A percentile compares a stretch with the other conserved stretches of the same genome.
phyloP scores from a whole-genome alignment of 2,329 filamentous ascomycete genomes.

The Diaporthe amygdali region DNA sequence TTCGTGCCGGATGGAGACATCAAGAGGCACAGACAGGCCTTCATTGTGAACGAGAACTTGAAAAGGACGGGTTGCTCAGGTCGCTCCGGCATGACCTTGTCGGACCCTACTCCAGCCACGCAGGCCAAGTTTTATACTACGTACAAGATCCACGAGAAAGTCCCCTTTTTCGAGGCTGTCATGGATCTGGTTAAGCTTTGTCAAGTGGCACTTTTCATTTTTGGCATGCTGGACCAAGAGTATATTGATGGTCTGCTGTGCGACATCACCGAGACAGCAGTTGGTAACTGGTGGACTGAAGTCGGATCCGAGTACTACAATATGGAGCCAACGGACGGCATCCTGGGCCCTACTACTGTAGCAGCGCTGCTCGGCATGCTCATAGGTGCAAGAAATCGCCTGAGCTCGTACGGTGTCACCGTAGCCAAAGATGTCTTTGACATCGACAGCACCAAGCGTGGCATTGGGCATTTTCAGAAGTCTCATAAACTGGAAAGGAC shows the following conservation, averaged over 20 bases:
- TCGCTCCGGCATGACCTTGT: slow-evolving; percentile 81
- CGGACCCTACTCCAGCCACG: slow-evolving; percentile 78
- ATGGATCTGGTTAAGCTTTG: slow-evolving; percentile 90
- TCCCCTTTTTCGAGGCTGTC: slow-evolving; percentile 78
- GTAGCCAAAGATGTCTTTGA: slow-evolving; percentile 94
- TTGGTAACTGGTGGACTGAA: slow-evolving; percentile 96
- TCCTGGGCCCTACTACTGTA: slow-evolving; percentile 90
- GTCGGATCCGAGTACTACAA: slow-evolving; percentile 92
- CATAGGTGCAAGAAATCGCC: slow-evolving; percentile 86
- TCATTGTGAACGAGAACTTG: slow-evolving; percentile 92
- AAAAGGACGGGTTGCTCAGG: slow-evolving; percentile 94
- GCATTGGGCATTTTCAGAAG: slow-evolving; percentile 89
- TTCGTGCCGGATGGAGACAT: slow-evolving; percentile 87
- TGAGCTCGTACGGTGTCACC: slow-evolving; percentile 83
- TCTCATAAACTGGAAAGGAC: slow-evolving; percentile 80
- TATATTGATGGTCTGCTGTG: slow-evolving; percentile 93
- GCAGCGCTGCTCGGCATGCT: slow-evolving; percentile 85
- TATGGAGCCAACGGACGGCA: slow-evolving; percentile 89
- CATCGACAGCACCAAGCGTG: slow-evolving; percentile 78
- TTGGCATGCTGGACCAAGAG: slow-evolving; percentile 83
- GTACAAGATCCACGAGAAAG: slow-evolving; percentile 84
- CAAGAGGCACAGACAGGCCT: slow-evolving; percentile 77
- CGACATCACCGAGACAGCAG: slow-evolving; percentile 87
- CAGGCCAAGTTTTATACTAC: slow-evolving; percentile 91
- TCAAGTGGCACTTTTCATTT: slow-evolving; percentile 86